Evolutionary conservation across 2,329 filamentous ascomycete species (phyloP).

Genomic region (Trematosphaeria pertusa): DNA sequence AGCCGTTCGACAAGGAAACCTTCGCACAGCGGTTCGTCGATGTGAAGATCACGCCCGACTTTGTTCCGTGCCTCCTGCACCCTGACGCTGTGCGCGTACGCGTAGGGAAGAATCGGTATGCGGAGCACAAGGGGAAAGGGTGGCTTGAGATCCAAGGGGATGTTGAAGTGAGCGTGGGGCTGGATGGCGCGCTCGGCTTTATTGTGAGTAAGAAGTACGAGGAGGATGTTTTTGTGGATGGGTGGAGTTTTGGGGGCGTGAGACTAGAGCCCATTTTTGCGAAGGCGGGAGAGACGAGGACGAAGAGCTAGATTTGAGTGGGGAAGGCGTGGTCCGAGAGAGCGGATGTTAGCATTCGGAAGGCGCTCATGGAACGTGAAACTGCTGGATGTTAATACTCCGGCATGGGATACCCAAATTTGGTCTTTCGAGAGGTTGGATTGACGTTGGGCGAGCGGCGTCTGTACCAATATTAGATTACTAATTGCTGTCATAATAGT

Average conservation of each 20-base stretch:
- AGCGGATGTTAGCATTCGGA: no score
- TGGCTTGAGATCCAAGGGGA: constrained; percentile 49
- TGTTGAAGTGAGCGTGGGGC: constrained; percentile 43
- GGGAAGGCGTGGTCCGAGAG: background rate
- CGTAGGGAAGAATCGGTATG: constrained; percentile 37
- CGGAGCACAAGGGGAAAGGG: constrained; percentile 37
- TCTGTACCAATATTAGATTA: no score
- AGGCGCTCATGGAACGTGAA: no score
- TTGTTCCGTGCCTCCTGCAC: constrained; percentile 45
- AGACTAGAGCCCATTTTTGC: constrained; percentile 45
- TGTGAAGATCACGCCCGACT: constrained; percentile 47
- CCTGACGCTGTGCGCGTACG: constrained; percentile 48
- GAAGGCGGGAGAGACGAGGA: constrained; percentile 8
- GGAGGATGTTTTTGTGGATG: constrained; percentile 39
- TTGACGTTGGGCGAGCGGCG: no score
- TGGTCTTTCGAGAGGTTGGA: no score
- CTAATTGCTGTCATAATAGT: no score
- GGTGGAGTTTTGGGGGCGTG: constrained; percentile 50
- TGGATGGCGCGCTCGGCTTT: constrained; percentile 47
- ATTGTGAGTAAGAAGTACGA: constrained; percentile 44
- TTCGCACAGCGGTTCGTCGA: constrained; percentile 46
- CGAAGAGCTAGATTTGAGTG: background rate
- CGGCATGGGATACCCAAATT: no score
- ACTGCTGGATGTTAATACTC: no score
- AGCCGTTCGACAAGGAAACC: constrained; percentile 40